phyloP scores from a whole-genome alignment of 352 stramenopile species.

The Pythium biforme region DNA sequence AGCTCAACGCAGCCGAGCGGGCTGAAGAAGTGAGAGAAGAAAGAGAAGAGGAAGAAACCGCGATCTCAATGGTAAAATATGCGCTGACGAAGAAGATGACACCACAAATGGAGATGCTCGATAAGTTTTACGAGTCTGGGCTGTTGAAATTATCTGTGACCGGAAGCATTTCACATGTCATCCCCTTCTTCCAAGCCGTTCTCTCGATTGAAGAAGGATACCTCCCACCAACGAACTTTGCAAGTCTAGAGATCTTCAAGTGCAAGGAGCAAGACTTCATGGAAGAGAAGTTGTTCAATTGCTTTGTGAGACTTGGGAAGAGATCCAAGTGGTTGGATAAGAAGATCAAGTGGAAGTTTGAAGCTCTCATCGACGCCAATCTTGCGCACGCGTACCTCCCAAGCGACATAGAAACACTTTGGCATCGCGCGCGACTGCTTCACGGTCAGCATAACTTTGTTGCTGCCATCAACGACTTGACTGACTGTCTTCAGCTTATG shows the following conservation, averaged over 20 bases:
- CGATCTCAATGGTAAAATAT: conserved; percentile 43
- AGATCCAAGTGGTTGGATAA: conserved; percentile 47
- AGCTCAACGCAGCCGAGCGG: conserved; percentile 12
- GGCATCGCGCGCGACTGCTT: conserved; percentile 42
- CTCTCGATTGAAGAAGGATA: conserved; percentile 55
- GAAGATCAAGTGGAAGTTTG: conserved; percentile 47
- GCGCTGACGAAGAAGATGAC: conserved; percentile 39
- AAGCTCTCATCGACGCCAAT: conserved; percentile 52
- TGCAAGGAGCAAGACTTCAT: conserved; percentile 54
- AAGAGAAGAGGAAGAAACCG: conserved; percentile 33
- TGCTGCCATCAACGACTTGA: conserved; percentile 45
- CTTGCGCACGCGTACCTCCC: conserved; percentile 50
- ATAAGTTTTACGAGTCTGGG: conserved; percentile 60
- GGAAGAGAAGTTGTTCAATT: conserved; percentile 54
- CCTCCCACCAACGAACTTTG: conserved; percentile 48
- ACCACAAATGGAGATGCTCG: conserved; percentile 40
- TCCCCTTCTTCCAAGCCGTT: conserved; percentile 48
- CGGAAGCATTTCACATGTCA: conserved; percentile 35
- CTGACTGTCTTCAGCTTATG: conserved; percentile 40
- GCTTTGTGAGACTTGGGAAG: conserved; percentile 40
- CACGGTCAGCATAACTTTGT: conserved; percentile 39
- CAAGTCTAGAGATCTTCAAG: conserved; percentile 52
- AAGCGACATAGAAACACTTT: conserved; percentile 49
- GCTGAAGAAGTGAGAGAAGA: conserved; percentile 23
- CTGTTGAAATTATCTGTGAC: conserved; percentile 40